A percentile compares a stretch with the other conserved stretches of the same genome.
These are phyloP conservation scores for Pseudogymnoascus sp. DNA, from an alignment of 2,329 filamentous ascomycete genomes.

Conservation along the genomic window DNA sequence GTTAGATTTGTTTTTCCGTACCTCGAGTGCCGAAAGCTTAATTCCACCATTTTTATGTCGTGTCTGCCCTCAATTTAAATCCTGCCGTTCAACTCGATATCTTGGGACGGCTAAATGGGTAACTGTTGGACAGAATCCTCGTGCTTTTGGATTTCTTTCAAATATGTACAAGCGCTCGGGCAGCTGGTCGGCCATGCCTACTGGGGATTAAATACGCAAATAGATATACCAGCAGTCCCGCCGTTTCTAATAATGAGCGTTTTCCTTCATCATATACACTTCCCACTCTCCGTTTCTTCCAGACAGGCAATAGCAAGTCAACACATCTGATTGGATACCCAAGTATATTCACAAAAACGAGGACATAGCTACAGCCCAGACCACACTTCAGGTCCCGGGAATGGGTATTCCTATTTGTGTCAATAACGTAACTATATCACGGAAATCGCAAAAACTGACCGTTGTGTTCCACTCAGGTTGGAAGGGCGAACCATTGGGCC, in stretches of 20 bases:
- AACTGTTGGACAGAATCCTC: not conserved
- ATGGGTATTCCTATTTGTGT: conserved; percentile 10
- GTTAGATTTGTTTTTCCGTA: not conserved
- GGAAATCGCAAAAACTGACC: not conserved
- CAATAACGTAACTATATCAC: not conserved
- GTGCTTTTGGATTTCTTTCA: not conserved
- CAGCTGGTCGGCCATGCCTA: not conserved
- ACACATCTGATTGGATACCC: not conserved
- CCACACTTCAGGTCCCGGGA: conserved; percentile 11
- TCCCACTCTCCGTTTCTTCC: not conserved
- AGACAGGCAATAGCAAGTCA: not conserved
- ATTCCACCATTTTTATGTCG: not conserved
- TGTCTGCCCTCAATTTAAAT: not conserved
- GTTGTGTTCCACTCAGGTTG: conserved; percentile 1
- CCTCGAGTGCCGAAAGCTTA: conserved; percentile 2
- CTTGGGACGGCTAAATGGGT: not conserved
- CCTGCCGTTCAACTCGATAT: not conserved
- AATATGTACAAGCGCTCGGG: not conserved
- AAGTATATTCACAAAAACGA: not conserved
- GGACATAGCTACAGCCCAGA: not conserved
- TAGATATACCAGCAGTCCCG: not conserved
- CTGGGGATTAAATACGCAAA: not conserved
- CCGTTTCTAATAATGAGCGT: not conserved
- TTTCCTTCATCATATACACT: not conserved
- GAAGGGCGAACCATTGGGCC: not conserved